Base-by-base conservation (phyloP, 495 filamentous ascomycete species). In the Daldinia bambusicola region DNA sequence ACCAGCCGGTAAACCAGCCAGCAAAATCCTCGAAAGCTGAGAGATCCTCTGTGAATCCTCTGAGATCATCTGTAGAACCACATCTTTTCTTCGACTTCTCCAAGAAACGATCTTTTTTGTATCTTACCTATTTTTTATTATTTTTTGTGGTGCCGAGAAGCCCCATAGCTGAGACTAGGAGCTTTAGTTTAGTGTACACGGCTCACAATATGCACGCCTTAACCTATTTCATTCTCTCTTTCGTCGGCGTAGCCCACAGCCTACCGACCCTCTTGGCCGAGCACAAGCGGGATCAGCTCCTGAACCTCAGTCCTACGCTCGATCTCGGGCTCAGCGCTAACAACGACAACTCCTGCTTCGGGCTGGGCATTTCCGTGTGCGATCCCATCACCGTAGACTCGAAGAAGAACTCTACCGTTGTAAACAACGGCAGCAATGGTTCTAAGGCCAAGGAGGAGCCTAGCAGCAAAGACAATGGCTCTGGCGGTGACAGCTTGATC, bases 311-410 rank as follows among this genome's bases (percentile, higher is more conserved):
- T 59, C 71, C 71, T 4, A 30, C 58, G 38, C 4, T 74, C 41
- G 38, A 60, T 57, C 66, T 63, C 30, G 59, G 53, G 3, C 34
- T 67, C 10, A 10, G 37, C 8, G 38, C 63, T 30, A 41, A 32
- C 36, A 74, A 70, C 16, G 57, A 66, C n/a, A 74, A 74, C 43
- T 74, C 71, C 6, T 71, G 69, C 51, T 61, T 77, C 37, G 69
- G 77, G 22, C 14, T 76, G 32, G 77, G 77, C 16, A 62, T 77
- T 37, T 74, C 71, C 7, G 77, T 75, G 1, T 79, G 77, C 55
- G 74, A 79, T 51, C 77, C 77, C 38, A 76, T 79, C 55, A 74
- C 62, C 18, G 61, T 76, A 31, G 30, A 70, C 38, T 70, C 69
- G 5, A 55, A 38, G n/a, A 66, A 64, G 20, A 63, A 41, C 34